Conservation (phyloP, 345 rosid genomes). For the Hirschfeldia incana region DNA sequence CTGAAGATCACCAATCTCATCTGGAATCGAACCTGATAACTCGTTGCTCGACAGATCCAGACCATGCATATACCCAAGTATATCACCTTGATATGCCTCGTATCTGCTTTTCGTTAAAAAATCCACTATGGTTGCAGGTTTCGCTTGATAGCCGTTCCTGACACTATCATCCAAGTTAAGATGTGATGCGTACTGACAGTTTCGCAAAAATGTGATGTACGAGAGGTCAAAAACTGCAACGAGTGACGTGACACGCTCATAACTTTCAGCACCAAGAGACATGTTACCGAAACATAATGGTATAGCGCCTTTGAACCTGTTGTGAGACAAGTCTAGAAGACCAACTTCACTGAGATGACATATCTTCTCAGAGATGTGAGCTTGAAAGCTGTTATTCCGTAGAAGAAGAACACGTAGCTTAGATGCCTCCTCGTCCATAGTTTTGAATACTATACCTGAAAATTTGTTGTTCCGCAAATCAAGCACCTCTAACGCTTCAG, state of each 20-base stretch:
- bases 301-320: constrained; percentile 15
- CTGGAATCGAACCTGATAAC: constrained; percentile 58
- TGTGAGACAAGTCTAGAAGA: constrained; percentile 31
- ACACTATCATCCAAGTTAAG: neutral
- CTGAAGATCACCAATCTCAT: constrained; percentile 46
- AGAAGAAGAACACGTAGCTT: constrained; percentile 60
- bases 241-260: neutral
- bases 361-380: constrained; percentile 43
- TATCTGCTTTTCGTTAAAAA: constrained; percentile 24
- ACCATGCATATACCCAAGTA: constrained; percentile 39
- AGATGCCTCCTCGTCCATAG: constrained; percentile 49
- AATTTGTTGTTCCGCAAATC: constrained; percentile 57
- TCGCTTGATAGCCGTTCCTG: neutral
- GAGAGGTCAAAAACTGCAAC: constrained; percentile 16
- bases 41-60: constrained; percentile 61
- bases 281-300: constrained; percentile 23
- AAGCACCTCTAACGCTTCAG: constrained; percentile 48
- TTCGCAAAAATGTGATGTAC: neutral
- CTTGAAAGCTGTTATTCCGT: constrained; percentile 53
- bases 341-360: constrained; percentile 25
- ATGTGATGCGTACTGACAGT: constrained; percentile 8
- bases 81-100: constrained; percentile 31
- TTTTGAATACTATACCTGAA: constrained; percentile 48
- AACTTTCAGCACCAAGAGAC: constrained; percentile 15
- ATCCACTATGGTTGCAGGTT: constrained; percentile 12